Evolutionary conservation across 2,329 filamentous ascomycete species (phyloP).

Genomic region (Sporothrix mexicana): DNA sequence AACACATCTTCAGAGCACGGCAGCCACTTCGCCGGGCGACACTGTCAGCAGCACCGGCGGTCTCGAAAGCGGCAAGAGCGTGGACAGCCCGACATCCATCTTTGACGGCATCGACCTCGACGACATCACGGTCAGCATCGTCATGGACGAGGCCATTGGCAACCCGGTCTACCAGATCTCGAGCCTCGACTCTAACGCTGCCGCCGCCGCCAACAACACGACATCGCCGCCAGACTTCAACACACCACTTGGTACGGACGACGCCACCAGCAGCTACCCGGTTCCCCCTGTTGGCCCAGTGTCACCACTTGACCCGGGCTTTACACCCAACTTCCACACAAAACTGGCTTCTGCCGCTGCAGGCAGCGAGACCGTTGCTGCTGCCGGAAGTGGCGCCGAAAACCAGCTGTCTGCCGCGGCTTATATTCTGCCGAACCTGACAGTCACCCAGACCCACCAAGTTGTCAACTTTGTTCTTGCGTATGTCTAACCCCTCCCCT

Average conservation of each 20-base stretch:
- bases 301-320: conserved; percentile 26
- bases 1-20: not conserved
- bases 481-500: conserved; percentile 45
- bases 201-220: not conserved
- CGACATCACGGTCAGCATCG: conserved; percentile 50
- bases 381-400: not conserved
- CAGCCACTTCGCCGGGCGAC: not conserved
- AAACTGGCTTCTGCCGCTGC: conserved; percentile 23
- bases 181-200: conserved; percentile 5
- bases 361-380: not conserved
- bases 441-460: conserved; percentile 50
- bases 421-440: conserved; percentile 42
- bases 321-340: conserved; percentile 29
- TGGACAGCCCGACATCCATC: conserved; percentile 34
- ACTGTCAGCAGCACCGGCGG: conserved; percentile 19
- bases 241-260: not conserved
- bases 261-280: not conserved
- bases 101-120: conserved; percentile 48
- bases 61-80: not conserved
- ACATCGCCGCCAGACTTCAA: not conserved
- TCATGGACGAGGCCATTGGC: conserved; percentile 50
- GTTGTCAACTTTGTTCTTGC: conserved; percentile 61
- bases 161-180: conserved; percentile 53
- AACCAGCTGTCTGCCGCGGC: conserved; percentile 5
- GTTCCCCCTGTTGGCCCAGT: not conserved